Percentiles rank a stretch among this genome's conserved stretches.
These are phyloP conservation scores for Erodium texanum DNA, from an alignment of 441 rosid species.

Conservation along the genomic window DNA sequence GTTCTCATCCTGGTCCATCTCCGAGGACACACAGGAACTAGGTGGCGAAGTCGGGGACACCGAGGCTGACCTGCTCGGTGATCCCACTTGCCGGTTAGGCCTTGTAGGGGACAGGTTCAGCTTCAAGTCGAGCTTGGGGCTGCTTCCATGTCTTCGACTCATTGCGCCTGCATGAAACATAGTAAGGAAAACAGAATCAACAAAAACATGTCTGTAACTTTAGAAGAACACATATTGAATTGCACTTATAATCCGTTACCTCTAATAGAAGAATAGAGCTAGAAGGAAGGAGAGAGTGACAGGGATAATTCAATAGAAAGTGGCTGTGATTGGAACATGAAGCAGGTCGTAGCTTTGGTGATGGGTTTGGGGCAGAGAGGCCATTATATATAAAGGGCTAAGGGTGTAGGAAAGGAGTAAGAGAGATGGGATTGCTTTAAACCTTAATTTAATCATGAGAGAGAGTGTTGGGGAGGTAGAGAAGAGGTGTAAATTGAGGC, in stretches of 20 bases:
- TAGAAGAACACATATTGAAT: neutral
- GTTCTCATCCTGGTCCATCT: conserved; percentile 47
- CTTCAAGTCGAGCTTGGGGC: conserved; percentile 73
- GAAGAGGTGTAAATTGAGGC: conserved; percentile 32
- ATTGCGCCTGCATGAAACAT: conserved; percentile 19
- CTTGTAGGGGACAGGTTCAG: conserved; percentile 87
- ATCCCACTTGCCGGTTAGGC: conserved; percentile 30
- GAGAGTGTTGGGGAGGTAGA: conserved; percentile 21
- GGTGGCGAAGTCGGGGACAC: conserved; percentile 73
- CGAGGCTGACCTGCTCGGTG: conserved; percentile 55
- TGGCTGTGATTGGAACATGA: conserved; percentile 17
- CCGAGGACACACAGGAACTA: conserved; percentile 87
- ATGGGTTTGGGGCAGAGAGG: conserved; percentile 30
- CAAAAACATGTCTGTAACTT: neutral
- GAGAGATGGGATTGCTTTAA: conserved; percentile 26
- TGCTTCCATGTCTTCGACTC: conserved; percentile 59
- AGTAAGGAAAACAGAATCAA: neutral
- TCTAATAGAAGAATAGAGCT: neutral
- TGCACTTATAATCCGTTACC: conserved; percentile 21
- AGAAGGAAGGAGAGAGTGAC: neutral
- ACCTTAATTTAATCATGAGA: conserved; percentile 65
- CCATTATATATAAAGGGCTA: conserved; percentile 40
- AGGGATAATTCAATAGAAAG: neutral
- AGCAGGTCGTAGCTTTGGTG: conserved; percentile 8
- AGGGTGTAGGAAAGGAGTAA: conserved; percentile 18